Base-by-base conservation (phyloP, 2,329 filamentous ascomycete genomes). In the Diaporthe velutina region DNA sequence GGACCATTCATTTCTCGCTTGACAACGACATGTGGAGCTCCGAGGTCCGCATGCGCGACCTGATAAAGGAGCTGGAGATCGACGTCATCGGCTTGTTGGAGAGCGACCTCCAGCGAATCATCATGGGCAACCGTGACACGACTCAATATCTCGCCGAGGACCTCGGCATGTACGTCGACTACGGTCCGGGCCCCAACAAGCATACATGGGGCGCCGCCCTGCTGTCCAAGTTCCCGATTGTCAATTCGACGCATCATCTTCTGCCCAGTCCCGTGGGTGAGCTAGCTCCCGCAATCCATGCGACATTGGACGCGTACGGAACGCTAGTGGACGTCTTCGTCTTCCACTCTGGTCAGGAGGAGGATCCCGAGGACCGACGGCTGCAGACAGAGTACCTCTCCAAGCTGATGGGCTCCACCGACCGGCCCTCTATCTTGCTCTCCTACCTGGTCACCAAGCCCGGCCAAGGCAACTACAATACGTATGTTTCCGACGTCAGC, bases 21-120 rank as follows among this genome's bases (percentile, higher is more conserved):
- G 97, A 99, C 85, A 98, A 99, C 80, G 94, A 98, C 83, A 98
- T 98, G 96, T 98, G 95, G 95, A 96, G 95, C 13, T 98, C 96
- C 0, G 97, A 99, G 84, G 92, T 94, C 79, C 95, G 97, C 77
- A 97, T 98, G 92, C 93, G 95, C 74, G 93, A 98, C 86, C 88
- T 98, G 19, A 93, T 98, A 84, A 92, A 95, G 81, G 97, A 98
- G 80, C 87, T 98, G n/a, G 97, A 99, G 84, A 87, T 99, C n/a
- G 97, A 99, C 81, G 95, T 99, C 7, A 90, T 99, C 61, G 97
- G 97, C n/a, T 90, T 99, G 28, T 89, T 99, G 0, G 97, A 99
- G 84, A 94, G 93, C 0, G 97, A 99, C 82, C 90, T 95, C 48
- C 97, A 99, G 85, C 94, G 96, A 79, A 98, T 99, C 85, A 99